A percentile compares a stretch with the other conserved stretches of the same genome.
These are phyloP conservation scores for Mucor piriformis DNA, from an alignment of 371 early-diverging fungal species.

Conservation along the genomic window DNA sequence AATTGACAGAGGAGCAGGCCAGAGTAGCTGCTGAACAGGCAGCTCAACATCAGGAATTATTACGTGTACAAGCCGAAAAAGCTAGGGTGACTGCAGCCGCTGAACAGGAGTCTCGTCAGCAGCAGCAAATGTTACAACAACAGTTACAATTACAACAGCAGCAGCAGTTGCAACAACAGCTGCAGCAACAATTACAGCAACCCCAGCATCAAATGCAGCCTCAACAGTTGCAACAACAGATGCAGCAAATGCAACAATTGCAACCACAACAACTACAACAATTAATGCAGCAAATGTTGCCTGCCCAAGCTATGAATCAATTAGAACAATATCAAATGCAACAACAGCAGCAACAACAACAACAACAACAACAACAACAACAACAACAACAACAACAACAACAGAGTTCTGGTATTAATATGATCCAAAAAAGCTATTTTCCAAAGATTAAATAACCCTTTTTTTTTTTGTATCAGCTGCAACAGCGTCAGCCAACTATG, in stretches of 20 bases:
- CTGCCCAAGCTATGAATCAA: constrained; percentile 18
- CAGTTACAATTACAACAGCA: constrained; percentile 1
- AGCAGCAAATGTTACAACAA: constrained; percentile 13
- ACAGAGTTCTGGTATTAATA: constrained; percentile 3
- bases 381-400: not conserved
- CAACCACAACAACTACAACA: constrained; percentile 9
- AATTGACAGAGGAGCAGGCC: constrained; percentile 42
- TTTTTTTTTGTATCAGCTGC: not conserved
- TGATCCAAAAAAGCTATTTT: too few species aligned
- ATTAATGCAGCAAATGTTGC: constrained; percentile 23
- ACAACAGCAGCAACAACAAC: not conserved
- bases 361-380: not conserved
- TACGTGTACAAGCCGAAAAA: constrained; percentile 43
- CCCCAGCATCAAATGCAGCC: not conserved
- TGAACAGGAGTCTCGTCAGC: constrained; percentile 17
- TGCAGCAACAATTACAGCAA: constrained; percentile 14
- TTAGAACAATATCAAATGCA: constrained; percentile 5
- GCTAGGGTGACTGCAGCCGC: constrained; percentile 30
- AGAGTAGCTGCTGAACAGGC: constrained; percentile 50
- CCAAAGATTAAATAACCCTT: not conserved
- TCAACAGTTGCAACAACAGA: constrained; percentile 8
- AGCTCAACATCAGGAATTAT: constrained; percentile 41
- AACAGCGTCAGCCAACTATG: constrained; percentile 18
- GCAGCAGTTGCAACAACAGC: constrained; percentile 8
- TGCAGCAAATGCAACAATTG: constrained; percentile 1